These are phyloP conservation scores for Hypoxylon sp. DNA, from an alignment of 2,329 filamentous ascomycete genomes.

Conservation along the genomic window DNA sequence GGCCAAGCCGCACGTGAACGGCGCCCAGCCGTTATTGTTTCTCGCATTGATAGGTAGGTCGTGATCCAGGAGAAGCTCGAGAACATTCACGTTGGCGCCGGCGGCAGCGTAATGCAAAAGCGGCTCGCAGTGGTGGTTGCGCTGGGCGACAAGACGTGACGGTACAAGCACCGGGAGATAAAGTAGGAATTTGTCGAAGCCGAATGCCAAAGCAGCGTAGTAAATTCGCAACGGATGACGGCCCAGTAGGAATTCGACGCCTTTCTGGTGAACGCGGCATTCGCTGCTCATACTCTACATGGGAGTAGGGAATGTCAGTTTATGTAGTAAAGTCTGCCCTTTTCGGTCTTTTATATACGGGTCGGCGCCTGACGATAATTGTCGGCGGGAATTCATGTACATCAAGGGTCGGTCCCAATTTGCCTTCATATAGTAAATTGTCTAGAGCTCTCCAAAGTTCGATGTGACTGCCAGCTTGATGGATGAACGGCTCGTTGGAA, in stretches of 20 bases:
- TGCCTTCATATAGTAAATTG: not conserved
- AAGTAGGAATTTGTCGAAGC: not conserved
- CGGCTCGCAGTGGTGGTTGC: slow-evolving; percentile 5
- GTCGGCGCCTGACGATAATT: not conserved
- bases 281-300: not conserved
- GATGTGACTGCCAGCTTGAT: not conserved
- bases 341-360: not conserved
- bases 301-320: not conserved
- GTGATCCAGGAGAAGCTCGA: not conserved
- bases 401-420: not conserved
- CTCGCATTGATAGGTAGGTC: slow-evolving; percentile 1
- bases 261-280: not conserved
- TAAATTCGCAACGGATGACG: not conserved
- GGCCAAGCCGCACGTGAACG: slow-evolving; percentile 10
- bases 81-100: slow-evolving; percentile 1
- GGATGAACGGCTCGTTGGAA: not conserved
- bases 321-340: slow-evolving; percentile 1
- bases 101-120: slow-evolving; percentile 9
- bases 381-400: not conserved
- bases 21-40: slow-evolving; percentile 9
- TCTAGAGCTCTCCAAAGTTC: not conserved
- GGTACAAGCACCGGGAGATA: not conserved
- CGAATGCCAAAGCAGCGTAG: not conserved
- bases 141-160: not conserved
- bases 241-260: not conserved